These are phyloP conservation scores for Excoecaria agallocha DNA, from an alignment of 345 rosid species.

Conservation along the genomic window DNA sequence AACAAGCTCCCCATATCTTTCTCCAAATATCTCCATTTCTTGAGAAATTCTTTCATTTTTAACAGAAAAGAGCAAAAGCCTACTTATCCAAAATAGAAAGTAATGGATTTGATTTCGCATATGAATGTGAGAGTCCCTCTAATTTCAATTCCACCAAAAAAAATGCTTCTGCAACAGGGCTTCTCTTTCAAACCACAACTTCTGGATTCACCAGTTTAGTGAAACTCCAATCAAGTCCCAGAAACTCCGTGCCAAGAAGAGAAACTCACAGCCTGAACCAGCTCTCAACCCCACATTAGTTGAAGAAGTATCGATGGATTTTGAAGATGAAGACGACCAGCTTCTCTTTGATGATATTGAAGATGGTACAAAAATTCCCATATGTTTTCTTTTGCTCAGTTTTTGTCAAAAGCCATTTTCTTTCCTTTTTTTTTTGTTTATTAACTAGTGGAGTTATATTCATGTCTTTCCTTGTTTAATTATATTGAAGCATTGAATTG, in stretches of 20 bases:
- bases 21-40: neutral
- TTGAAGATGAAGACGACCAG: slow-evolving; percentile 47
- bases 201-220: slow-evolving; percentile 24
- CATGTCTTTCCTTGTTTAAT: neutral
- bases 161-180: slow-evolving; percentile 12
- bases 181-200: slow-evolving; percentile 14
- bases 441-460: neutral
- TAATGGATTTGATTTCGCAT: slow-evolving; percentile 38
- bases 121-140: slow-evolving; percentile 9
- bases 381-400: slow-evolving; percentile 9
- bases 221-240: slow-evolving; percentile 18
- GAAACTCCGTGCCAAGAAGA: slow-evolving; percentile 47
- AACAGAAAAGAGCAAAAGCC: neutral
- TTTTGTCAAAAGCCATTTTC: neutral
- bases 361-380: slow-evolving; percentile 38
- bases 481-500: neutral
- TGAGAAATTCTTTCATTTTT: neutral
- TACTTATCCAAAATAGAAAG: neutral
- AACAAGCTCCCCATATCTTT: too few relatives aligned
- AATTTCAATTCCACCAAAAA: slow-evolving; percentile 14
- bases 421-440: too few relatives aligned
- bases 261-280: slow-evolving; percentile 31
- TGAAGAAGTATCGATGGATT: slow-evolving; percentile 41
- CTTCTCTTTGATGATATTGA: slow-evolving; percentile 51
- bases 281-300: slow-evolving; percentile 40